Percentiles rank a stretch among this genome's conserved stretches.
These are phyloP conservation scores for Venturia effusa DNA, from an alignment of 2,329 filamentous ascomycete genomes.

Conservation along the genomic window DNA sequence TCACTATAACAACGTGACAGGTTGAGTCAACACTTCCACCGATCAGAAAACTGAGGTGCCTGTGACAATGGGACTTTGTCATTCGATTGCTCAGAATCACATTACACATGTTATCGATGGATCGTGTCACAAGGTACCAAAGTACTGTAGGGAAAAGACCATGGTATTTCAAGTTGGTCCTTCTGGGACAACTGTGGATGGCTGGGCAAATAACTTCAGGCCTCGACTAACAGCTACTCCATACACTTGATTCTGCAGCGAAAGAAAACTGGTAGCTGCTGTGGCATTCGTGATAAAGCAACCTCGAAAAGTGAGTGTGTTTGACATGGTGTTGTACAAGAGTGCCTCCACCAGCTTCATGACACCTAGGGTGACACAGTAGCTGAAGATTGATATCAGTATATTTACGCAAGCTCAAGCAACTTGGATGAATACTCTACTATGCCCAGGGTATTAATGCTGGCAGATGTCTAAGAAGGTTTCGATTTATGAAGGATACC, in stretches of 20 bases:
- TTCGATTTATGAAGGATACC: no score
- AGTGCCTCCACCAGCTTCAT: neutral
- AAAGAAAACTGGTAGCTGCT: no score
- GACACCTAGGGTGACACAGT: neutral
- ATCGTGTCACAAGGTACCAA: neutral
- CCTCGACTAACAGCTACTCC: no score
- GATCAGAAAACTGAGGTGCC: neutral
- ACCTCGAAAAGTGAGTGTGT: no score
- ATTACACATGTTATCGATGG: neutral
- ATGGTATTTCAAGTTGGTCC: neutral
- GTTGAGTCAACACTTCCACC: neutral
- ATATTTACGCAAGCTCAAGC: neutral
- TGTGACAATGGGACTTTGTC: neutral
- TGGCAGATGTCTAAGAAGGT: no score
- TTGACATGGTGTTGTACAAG: no score
- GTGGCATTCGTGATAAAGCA: no score
- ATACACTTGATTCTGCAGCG: no score
- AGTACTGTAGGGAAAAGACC: neutral
- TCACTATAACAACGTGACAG: neutral
- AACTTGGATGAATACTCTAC: neutral
- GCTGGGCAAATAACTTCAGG: no score
- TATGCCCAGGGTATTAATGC: neutral
- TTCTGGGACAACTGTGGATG: neutral
- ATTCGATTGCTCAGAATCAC: neutral
- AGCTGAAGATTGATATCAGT: neutral